Conservation (phyloP, 2,329 filamentous ascomycete genomes). For the Talaromyces verruculosus region DNA sequence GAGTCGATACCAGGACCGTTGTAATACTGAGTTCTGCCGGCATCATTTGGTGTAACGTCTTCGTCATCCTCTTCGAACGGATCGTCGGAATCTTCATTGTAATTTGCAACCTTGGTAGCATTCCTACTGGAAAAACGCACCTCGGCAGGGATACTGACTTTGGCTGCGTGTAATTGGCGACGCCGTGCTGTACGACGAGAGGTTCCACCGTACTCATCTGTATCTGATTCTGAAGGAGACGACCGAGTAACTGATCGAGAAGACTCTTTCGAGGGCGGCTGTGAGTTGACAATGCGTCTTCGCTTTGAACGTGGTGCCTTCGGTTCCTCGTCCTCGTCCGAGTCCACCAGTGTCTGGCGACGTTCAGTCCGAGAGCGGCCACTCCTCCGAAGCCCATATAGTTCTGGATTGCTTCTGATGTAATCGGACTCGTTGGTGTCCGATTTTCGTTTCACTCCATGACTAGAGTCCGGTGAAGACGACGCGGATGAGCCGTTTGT, state of each 20-base stretch:
- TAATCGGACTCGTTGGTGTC: slow-evolving; percentile 72
- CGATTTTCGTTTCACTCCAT: slow-evolving; percentile 72
- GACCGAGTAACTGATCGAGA: slow-evolving; percentile 52
- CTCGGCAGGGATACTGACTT: slow-evolving; percentile 67
- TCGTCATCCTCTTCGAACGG: slow-evolving; percentile 60
- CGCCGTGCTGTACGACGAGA: slow-evolving; percentile 71
- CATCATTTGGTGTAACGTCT: slow-evolving; percentile 66
- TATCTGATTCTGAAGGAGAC: slow-evolving; percentile 67
- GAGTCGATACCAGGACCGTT: slow-evolving; percentile 84
- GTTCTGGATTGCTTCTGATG: slow-evolving; percentile 86
- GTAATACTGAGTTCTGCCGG: slow-evolving; percentile 69
- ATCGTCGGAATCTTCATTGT: slow-evolving; percentile 66
- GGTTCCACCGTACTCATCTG: slow-evolving; percentile 74
- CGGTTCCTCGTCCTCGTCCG: slow-evolving; percentile 69
- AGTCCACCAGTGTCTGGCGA: slow-evolving; percentile 57
- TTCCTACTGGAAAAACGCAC: slow-evolving; percentile 89
- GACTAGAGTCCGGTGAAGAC: slow-evolving; percentile 66
- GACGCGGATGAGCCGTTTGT: slow-evolving; percentile 47
- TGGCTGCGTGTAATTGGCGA: slow-evolving; percentile 65
- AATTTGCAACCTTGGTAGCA: slow-evolving; percentile 70
- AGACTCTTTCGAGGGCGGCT: slow-evolving; percentile 50
- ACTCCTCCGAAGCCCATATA: slow-evolving; percentile 92
- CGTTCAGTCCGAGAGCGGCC: slow-evolving; percentile 62
- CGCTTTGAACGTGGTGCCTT: slow-evolving; percentile 51
- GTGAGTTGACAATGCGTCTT: slow-evolving; percentile 55